Evolutionary conservation across 768 basidiomycete genomes (phyloP), one percentile per base, ranked within the genome.

Genomic region (Gloeostereum incarnatum): DNA sequence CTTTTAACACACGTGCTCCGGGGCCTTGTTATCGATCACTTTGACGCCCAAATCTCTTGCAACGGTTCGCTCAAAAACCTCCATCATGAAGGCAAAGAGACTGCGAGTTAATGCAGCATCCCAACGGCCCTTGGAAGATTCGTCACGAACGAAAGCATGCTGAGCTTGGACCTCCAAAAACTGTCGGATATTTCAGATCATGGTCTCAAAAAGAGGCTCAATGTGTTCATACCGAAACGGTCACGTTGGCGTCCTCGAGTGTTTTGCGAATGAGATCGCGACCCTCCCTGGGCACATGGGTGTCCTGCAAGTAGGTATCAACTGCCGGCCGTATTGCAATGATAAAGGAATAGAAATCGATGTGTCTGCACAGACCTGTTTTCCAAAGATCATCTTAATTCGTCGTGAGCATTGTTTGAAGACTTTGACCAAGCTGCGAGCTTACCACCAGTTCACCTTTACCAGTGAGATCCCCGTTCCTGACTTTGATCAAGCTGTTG

Each of bases 141-240:
- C 89, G 55, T 94, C 92, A 4, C 93, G 79, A 44, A 97, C 82
- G 59, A 97, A 97, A 3, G 94, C 94, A 48, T 97, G 93, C 51
- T 98, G 93, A 0, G 93, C 94, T 57, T 96, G 91, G 10, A 97
- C 90, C 57, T 98, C 94, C 42, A 96, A 62, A 57, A 93, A 92
- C 86, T 92, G 53, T 9, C 39, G 24, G 9, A 36, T 23, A 17
- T 5, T 6, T 25, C 34, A 56, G 4, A 45, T 41, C 21, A 17
- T 13, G 19, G 7, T 14, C 16, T 17, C 14, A 17, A 10, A 10
- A 34, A 11, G 18, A 11, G 9, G n/a, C 8, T 3, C 6, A 39
- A 10, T 6, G 11, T 14, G 16, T 16, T 29, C 78, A 48, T 45
- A 92, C 90, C 41, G 86, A 81, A 41, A 68, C 68, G 1, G 71